Percentiles rank a stretch among this genome's conserved stretches.
Evolutionary conservation across 2,329 filamentous ascomycete species (phyloP).

Genomic region (Fusarium sp.): DNA sequence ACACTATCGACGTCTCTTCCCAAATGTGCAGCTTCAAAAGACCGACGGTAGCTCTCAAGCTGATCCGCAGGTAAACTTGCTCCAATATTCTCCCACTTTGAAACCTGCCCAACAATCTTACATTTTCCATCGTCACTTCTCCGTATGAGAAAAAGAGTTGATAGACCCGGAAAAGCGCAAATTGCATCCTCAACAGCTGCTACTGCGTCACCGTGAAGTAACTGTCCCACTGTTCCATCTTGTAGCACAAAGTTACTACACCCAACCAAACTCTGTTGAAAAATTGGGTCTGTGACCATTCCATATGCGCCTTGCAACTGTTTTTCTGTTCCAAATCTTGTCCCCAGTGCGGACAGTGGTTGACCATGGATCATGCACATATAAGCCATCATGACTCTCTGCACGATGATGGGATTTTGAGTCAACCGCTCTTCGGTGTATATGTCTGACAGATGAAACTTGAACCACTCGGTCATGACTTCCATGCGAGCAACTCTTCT

Average conservation of each 20-base stretch:
- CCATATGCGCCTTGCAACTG: constrained; percentile 1
- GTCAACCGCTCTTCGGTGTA: background rate
- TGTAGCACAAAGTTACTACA: background rate
- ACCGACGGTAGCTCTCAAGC: background rate
- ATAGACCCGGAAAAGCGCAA: constrained; percentile 3
- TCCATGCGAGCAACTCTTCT: background rate
- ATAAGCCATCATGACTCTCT: constrained; percentile 16
- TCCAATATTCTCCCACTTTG: background rate
- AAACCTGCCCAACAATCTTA: background rate
- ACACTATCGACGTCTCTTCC: background rate
- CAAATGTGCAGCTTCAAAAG: background rate
- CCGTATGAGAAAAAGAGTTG: background rate
- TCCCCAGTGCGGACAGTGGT: background rate
- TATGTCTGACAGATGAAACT: constrained; percentile 1
- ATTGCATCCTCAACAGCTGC: background rate
- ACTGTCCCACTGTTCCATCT: background rate
- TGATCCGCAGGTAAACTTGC: background rate
- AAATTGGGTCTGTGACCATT: background rate
- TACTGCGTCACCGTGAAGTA: rapidly evolving
- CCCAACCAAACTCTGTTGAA: background rate
- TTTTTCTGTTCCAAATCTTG: rapidly evolving
- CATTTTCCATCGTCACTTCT: rapidly evolving
- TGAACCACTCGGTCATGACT: constrained; percentile 6
- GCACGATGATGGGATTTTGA: background rate
- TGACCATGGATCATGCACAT: constrained; percentile 3